Base-by-base conservation (phyloP, 2,329 filamentous ascomycete genomes). In the Cryphonectria radicalis region DNA sequence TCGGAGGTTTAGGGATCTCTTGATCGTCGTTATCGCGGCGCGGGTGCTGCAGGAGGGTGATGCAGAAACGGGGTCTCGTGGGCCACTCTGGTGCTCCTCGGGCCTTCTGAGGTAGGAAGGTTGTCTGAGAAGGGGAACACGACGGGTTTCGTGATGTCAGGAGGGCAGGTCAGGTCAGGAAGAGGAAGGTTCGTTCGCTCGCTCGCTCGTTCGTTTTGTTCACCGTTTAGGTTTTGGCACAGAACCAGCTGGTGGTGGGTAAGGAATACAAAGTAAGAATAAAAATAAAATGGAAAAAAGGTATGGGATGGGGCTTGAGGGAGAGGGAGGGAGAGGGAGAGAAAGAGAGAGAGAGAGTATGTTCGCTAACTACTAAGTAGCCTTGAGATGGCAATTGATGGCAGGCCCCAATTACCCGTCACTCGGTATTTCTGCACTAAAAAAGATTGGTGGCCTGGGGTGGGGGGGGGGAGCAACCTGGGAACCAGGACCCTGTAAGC, bases 21-120 rank as follows among this genome's bases (percentile, higher is more conserved):
- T 32, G 63, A 65, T 32, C 3, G 42, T 35, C 37, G 63, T 22
- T 50, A 50, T 35, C 42, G 63, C 28, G 17, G 42, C 42, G 37
- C 25, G 35, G 35, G 22, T 62, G 35, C 59, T 62, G 59, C 59
- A 62, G 35, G 59, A 62, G 32, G 32, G 19, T 22, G 59, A 40
- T n/a, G 59, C 59, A 50, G 59, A 37, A n/a, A 62, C 11, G 59
- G 32, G 59, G 59, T 62, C 59, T 62, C 59, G 35, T 37, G 59
- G 59, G 59, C 59, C 59, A 22, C 35, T 62, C 59, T 62, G n/a
- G 59, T 62, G 59, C 19, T 37, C 32, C 32, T 37, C 35, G 35
- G 35, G 59, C 59, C 59, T 62, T 62, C 63, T 65, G 40, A 50
- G 63, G 63, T 65, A 32, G 63, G 63, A 65, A 65, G 63, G 63